Conservation (phyloP, 345 rosid genomes). For the Mangifera indica region DNA sequence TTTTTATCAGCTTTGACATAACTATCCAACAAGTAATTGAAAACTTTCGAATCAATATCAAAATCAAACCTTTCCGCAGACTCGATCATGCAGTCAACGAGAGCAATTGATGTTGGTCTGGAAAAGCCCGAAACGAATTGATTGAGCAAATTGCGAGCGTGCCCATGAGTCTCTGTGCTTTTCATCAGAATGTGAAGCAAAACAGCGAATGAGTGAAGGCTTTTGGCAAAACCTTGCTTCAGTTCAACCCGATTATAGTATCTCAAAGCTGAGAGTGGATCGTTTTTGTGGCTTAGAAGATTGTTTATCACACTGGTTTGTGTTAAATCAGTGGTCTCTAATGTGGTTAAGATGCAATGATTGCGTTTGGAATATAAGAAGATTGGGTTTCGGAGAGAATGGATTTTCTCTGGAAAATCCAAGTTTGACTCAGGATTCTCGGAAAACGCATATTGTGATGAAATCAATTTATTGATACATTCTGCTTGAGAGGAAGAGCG, state of each 20-base stretch:
- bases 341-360: too few relatives aligned
- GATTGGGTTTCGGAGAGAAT: slow-evolving; percentile 7
- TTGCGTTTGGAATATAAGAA: not conserved
- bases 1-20: slow-evolving; percentile 40
- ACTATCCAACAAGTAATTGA: slow-evolving; percentile 60
- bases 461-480: slow-evolving; percentile 11
- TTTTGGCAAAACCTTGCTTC: slow-evolving; percentile 35
- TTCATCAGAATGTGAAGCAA: slow-evolving; percentile 57
- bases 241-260: slow-evolving; percentile 37
- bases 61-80: slow-evolving; percentile 41
- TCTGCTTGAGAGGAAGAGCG: slow-evolving; percentile 41
- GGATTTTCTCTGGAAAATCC: slow-evolving; percentile 15
- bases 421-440: slow-evolving; percentile 19
- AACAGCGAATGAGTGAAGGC: slow-evolving; percentile 44
- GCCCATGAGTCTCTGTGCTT: slow-evolving; percentile 28
- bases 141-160: slow-evolving; percentile 42
- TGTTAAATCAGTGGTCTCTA: too few relatives aligned
- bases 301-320: too few relatives aligned
- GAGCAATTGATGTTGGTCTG: slow-evolving; percentile 29
- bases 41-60: slow-evolving; percentile 42
- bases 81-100: slow-evolving; percentile 44
- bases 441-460: slow-evolving; percentile 15
- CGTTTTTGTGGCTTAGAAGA: too few relatives aligned
- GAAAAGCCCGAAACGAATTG: slow-evolving; percentile 37
- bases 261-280: not conserved